These are phyloP conservation scores for Trypanosoma mega DNA, from an alignment of 208 protist genomes.

Conservation along the genomic window DNA sequence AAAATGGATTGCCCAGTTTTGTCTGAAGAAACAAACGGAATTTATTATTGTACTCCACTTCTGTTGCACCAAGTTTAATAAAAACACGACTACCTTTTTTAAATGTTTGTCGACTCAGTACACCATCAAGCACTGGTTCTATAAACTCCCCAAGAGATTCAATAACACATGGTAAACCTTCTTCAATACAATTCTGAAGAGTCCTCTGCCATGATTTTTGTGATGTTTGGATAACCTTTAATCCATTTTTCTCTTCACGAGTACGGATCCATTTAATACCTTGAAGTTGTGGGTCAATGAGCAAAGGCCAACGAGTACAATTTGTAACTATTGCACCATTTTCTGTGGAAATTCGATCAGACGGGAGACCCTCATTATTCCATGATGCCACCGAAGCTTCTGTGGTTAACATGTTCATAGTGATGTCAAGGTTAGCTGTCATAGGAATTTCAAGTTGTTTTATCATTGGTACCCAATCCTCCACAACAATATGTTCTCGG, in stretches of 20 bases:
- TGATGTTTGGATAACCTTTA: slow-evolving; percentile 92
- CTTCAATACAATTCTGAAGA: slow-evolving; percentile 92
- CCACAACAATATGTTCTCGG: slow-evolving; percentile 90
- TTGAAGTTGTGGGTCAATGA: slow-evolving; percentile 99
- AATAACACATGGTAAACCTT: slow-evolving; percentile 92
- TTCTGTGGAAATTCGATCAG: slow-evolving; percentile 96
- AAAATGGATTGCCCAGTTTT: slow-evolving; percentile 98
- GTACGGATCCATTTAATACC: slow-evolving; percentile 97
- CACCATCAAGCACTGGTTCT: slow-evolving; percentile 97
- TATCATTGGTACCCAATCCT: slow-evolving; percentile 93
- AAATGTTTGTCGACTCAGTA: slow-evolving; percentile 95
- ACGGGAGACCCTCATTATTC: slow-evolving; percentile 98
- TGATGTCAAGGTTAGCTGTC: slow-evolving; percentile 92
- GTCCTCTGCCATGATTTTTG: slow-evolving; percentile 90
- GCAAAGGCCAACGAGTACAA: slow-evolving; percentile 97
- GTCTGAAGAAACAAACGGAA: slow-evolving; percentile 98
- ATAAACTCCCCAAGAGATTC: slow-evolving; percentile 96
- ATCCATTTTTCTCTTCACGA: slow-evolving; percentile 93
- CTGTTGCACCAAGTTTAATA: slow-evolving; percentile 96
- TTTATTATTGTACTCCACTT: slow-evolving; percentile 95
- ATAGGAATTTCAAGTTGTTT: slow-evolving; percentile 91
- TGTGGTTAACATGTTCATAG: slow-evolving; percentile 91
- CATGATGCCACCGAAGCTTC: slow-evolving; percentile 94
- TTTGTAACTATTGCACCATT: slow-evolving; percentile 97
- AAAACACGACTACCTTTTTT: slow-evolving; percentile 89